Percentiles rank a stretch among this genome's conserved stretches.
phyloP scores from a whole-genome alignment of 345 rosid species.

The Crucihimalaya himalaica region DNA sequence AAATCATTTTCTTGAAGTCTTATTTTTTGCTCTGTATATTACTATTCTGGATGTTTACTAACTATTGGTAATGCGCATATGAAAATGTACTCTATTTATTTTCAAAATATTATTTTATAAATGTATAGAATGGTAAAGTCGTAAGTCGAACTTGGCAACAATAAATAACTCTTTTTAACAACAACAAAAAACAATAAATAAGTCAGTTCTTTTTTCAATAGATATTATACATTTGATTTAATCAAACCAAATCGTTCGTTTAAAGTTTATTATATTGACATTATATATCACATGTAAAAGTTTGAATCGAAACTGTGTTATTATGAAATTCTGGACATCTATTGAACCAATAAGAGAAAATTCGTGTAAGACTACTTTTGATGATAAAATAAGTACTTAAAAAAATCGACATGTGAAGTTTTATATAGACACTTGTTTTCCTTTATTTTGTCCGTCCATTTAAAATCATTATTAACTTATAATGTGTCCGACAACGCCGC shows the following conservation, averaged over 20 bases:
- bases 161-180: no score
- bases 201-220: neutral
- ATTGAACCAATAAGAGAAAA: neutral
- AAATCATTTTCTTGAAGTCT: neutral
- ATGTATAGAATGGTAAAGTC: neutral
- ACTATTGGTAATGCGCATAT: neutral
- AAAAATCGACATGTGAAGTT: constrained; percentile 19
- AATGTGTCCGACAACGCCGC: constrained; percentile 37
- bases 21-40: neutral
- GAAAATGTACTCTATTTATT: neutral
- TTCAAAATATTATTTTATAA: no score
- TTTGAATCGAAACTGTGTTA: neutral
- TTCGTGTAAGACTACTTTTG: neutral
- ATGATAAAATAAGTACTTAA: neutral
- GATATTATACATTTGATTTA: neutral
- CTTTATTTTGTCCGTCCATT: constrained; percentile 8
- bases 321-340: neutral
- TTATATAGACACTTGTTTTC: constrained; percentile 16
- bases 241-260: neutral
- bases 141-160: neutral
- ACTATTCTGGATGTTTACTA: neutral
- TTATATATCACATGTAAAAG: neutral
- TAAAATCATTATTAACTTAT: neutral
- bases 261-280: neutral
- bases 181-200: no score